Conservation (phyloP, 2,329 filamentous ascomycete species). For the Sclerotinia trifoliorum region DNA sequence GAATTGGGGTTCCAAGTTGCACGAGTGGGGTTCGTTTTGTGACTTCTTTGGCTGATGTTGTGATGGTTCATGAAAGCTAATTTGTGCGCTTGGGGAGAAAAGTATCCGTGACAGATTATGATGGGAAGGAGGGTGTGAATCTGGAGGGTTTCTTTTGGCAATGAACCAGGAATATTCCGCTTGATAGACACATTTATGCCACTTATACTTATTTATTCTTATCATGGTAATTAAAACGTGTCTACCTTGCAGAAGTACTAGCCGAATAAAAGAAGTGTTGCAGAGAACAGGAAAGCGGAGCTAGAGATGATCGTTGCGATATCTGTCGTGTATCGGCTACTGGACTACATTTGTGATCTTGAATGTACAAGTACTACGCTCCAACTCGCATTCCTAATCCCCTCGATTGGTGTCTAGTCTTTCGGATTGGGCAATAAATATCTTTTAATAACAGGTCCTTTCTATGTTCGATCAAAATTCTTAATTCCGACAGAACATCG, state of each 20-base stretch:
- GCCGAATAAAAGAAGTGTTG: not conserved
- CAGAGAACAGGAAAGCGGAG: not conserved
- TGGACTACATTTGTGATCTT: not conserved
- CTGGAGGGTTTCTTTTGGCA: not conserved
- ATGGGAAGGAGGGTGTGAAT: not conserved
- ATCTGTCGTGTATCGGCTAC: not conserved
- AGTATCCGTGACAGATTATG: not conserved
- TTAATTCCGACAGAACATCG: not conserved
- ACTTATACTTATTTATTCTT: not conserved
- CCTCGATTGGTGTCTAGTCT: not conserved
- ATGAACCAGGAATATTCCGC: not conserved
- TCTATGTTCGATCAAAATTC: not conserved
- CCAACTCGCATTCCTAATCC: no score
- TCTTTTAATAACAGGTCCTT: not conserved
- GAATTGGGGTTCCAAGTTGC: not conserved
- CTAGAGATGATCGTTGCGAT: not conserved
- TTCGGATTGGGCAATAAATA: not conserved
- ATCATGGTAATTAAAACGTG: not conserved
- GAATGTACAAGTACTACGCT: no score
- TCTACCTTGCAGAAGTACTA: not conserved
- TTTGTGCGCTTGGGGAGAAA: slow-evolving; percentile 5
- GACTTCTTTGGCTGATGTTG: not conserved
- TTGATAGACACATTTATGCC: not conserved
- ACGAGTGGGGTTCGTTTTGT: not conserved
- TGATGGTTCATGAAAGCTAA: not conserved